A percentile compares a stretch with the other conserved stretches of the same genome.
Conservation (phyloP, 169 alveolate genomes). For the Eimeria necatrix region DNA sequence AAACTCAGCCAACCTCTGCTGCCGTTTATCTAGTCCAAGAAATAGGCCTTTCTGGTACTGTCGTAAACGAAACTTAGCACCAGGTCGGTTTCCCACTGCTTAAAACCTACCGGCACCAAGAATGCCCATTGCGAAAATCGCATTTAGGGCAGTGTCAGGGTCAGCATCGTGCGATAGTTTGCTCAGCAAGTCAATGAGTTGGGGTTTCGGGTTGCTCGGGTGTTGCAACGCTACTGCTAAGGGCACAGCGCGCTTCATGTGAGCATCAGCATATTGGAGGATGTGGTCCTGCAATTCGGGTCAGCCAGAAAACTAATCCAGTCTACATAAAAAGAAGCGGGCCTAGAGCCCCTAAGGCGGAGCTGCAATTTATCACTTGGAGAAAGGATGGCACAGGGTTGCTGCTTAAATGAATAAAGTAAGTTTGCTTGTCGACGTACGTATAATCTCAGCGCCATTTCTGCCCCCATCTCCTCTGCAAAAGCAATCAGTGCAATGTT, state of each 20-base stretch:
- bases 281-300: constrained; percentile 89
- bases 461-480: constrained; percentile 82
- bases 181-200: constrained; percentile 91
- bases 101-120: constrained; percentile 93
- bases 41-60: too few species aligned
- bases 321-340: not conserved
- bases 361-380: too few species aligned
- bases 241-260: constrained; percentile 98
- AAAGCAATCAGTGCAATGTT: constrained; percentile 79
- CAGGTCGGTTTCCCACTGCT: not conserved
- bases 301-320: not conserved
- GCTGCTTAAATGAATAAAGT: not conserved
- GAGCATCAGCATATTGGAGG: constrained; percentile 94
- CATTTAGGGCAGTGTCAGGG: constrained; percentile 96
- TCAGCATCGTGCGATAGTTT: constrained; percentile 99
- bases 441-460: constrained; percentile 72
- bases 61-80: not conserved
- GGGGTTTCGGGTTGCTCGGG: constrained; percentile 97
- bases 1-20: too few species aligned
- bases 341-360: too few species aligned
- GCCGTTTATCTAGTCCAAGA: too few species aligned
- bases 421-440: not conserved
- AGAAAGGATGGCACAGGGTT: not conserved
- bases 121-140: constrained; percentile 98
- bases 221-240: constrained; percentile 98